Base-by-base conservation (phyloP, 768 basidiomycete species). In the Hydnomerulius pinastri region DNA sequence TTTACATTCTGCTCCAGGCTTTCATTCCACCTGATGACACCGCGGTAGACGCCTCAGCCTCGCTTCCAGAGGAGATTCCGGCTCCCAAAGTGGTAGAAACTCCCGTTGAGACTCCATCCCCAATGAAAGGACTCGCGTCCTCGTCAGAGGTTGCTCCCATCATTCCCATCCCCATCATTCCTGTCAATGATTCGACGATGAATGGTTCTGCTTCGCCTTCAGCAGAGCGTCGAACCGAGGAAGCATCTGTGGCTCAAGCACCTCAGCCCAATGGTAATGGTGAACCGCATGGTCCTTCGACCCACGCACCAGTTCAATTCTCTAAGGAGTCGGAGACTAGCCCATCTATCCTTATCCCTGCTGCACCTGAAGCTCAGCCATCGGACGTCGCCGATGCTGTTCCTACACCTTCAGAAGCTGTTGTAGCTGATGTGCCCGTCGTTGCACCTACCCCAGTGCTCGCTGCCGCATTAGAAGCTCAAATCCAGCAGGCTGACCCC, bases 141-240 rank as follows among this genome's bases (percentile, higher is more conserved):
- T 53, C 53, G 17, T 32, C 56, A 6, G 54, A 68, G 10, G 40
- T 54, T 1, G 67, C 71, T 3, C 66, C 73, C 38, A 55, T 59
- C 8, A 61, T 75, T 3, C 71, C 72, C 33, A 70, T 77, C 12
- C 28, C 66, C 51, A 70, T 73, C 37, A 62, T 75, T 4, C 74
- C 76, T 12, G 73, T 76, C 40, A 75, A 73, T 48, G 72, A 78
- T 59, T 65, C 71, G 55, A 71, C 66, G 55, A 68, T 68, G 2
- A 47, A 57, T 28, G 53, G 51, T 23, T 47, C 63, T 42, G 29
- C 42, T 3, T 54, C 56, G 15, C 48, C 41, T 41, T 50, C 47
- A 33, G 40, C 30, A 1, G 41, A 42, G n/a, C 20, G 15, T 41
- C 40, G 20, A 18, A 46, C 18, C 20, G 42, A 43, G 25, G 35